These are phyloP conservation scores for Termitomyces sp. DNA, from an alignment of 768 basidiomycete genomes.

Conservation along the genomic window DNA sequence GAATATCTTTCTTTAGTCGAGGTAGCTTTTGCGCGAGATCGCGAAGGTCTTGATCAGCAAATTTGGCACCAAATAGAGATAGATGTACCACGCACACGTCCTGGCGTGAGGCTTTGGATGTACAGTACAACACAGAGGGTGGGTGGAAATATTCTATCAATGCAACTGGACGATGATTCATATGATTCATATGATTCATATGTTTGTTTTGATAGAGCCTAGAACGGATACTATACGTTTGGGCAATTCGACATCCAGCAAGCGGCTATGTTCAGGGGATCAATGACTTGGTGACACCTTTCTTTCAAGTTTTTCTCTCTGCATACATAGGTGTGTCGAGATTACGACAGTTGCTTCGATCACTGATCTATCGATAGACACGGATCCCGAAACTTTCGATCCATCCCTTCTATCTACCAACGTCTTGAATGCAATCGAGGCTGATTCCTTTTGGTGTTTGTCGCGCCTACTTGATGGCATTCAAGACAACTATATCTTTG, in stretches of 20 bases:
- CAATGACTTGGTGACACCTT: constrained; percentile 96
- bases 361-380: constrained; percentile 45
- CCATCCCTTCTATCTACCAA: constrained; percentile 63
- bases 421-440: constrained; percentile 83
- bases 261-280: constrained; percentile 99
- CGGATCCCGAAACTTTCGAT: constrained; percentile 88
- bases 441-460: constrained; percentile 98
- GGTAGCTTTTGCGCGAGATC: constrained; percentile 82
- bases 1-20: constrained; percentile 90
- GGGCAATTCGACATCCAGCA: constrained; percentile 98
- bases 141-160: constrained; percentile 19
- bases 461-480: constrained; percentile 94
- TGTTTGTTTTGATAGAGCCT: constrained; percentile 67
- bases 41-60: constrained; percentile 84
- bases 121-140: constrained; percentile 85
- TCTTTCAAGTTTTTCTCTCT: constrained; percentile 95
- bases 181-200: neutral
- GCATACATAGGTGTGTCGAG: constrained; percentile 77
- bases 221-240: constrained; percentile 94
- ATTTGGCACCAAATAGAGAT: constrained; percentile 99
- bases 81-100: constrained; percentile 92
- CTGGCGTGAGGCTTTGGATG: constrained; percentile 90
- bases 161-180: constrained; percentile 7
- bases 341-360: neutral
- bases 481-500: constrained; percentile 96